Base-by-base conservation (phyloP, 306 rosid species). In the Corylus avellana region DNA sequence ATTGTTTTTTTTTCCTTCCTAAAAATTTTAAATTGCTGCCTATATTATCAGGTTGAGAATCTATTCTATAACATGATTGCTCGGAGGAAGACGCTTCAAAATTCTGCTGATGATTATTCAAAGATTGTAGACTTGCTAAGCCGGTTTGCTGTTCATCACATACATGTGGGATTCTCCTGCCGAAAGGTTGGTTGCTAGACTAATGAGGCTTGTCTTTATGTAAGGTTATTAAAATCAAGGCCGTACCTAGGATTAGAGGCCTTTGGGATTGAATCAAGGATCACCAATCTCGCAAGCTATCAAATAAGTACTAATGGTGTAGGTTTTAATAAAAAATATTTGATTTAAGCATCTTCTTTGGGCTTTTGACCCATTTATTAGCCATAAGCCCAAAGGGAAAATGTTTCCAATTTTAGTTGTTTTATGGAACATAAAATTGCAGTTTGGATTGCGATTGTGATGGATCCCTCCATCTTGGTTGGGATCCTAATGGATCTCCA, bases 51-150 rank as follows among this genome's bases (percentile, higher is more conserved):
- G 98, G 92, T 95, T 86, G 98, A 95, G 87, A 95, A 95, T 85
- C 87, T 95, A 56, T 95, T 95, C 88, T 95, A 95, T 80, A 89
- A 95, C 82, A 91, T 95, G 98, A 81, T 87, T 74, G 98, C 98
- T 46, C 87, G 98, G 88, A 90, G 87, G 88, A 92, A 95, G 90
- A 86, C 91, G 4, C 84, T 95, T 5, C 98, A 91, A 66, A 90
- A 82, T 89, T 85, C 97, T 59, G 81, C 96, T 1, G 98, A 95
- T 88, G 98, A 93, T 84, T 95, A 91, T 80, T 83, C 96, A 39
- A 95, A 95, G 90, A 95, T 92, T 81, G 98, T 88, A 57, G 98
- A 95, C 77, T 78, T 95, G 80, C 80, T 95, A 77, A 92, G 98
- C 83, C 97, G 98, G 53, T 91, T 95, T 80, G 82, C 97, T 76